Conservation (phyloP, 352 stramenopile genomes). For the Phytophthora foliorum region DNA sequence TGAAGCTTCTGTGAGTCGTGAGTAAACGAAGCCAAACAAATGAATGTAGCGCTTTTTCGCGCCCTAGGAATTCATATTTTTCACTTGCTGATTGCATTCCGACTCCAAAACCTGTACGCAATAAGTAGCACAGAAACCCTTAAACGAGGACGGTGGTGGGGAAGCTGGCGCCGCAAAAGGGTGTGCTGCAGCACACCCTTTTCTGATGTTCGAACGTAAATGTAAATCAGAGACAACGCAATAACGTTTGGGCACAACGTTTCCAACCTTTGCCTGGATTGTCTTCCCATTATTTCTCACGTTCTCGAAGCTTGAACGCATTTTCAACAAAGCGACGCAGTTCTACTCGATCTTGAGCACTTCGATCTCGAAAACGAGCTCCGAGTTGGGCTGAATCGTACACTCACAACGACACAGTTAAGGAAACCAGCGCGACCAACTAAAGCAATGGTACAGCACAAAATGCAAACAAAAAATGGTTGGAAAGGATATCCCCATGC, state of each 20-base stretch:
- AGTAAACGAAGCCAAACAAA: conserved; percentile 17
- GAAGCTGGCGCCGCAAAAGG: too few species aligned
- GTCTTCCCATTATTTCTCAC: conserved; percentile 9
- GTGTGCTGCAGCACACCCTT: too few species aligned
- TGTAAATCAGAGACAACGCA: background rate
- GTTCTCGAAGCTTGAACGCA: conserved; percentile 5
- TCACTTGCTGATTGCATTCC: too few species aligned
- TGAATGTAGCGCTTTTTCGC: conserved; percentile 15
- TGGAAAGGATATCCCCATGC: conserved; percentile 92
- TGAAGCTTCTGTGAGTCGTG: conserved; percentile 13
- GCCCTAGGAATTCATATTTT: too few species aligned
- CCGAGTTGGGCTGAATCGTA: conserved; percentile 94
- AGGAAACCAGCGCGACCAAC: conserved; percentile 42
- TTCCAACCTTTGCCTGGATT: background rate
- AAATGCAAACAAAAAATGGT: conserved; percentile 23
- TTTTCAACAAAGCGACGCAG: background rate
- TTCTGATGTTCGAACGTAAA: too few species aligned
- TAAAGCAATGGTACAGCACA: background rate
- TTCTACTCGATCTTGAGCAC: conserved; percentile 84
- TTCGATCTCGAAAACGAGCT: conserved; percentile 94
- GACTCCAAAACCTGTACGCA: too few species aligned
- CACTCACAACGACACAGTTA: conserved; percentile 44
- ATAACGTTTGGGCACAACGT: background rate
- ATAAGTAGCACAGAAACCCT: too few species aligned
- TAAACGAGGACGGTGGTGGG: too few species aligned